phyloP scores from a whole-genome alignment of 441 rosid genomes.

The Melastoma candidum region DNA sequence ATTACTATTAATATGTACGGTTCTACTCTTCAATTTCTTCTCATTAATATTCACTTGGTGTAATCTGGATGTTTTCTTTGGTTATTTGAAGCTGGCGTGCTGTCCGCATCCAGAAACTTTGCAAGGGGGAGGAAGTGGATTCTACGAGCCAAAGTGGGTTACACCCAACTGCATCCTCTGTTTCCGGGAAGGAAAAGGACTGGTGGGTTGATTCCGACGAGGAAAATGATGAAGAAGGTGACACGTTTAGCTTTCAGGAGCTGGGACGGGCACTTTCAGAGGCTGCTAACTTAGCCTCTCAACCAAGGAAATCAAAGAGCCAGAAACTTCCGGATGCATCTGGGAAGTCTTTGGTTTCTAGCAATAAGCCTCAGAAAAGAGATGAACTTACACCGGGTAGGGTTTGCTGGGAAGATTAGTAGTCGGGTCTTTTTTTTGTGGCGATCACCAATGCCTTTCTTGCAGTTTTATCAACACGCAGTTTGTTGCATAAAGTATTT shows the following conservation, averaged over 20 bases:
- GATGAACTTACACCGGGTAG: conserved; percentile 37
- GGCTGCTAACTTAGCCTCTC: conserved; percentile 44
- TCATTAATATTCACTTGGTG: neutral
- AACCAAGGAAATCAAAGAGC: conserved; percentile 27
- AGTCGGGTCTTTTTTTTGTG: no score
- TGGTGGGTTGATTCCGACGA: conserved; percentile 42
- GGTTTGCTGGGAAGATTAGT: neutral
- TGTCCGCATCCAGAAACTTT: conserved; percentile 51
- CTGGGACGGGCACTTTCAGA: conserved; percentile 54
- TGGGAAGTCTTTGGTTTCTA: conserved; percentile 24
- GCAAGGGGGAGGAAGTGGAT: conserved; percentile 17
- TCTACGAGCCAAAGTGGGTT: conserved; percentile 5
- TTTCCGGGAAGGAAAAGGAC: conserved; percentile 30
- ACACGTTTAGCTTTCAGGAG: conserved; percentile 31
- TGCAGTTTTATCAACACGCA: no score
- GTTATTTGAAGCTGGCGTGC: conserved; percentile 64
- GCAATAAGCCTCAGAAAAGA: conserved; percentile 14
- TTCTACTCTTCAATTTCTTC: neutral
- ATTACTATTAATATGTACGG: neutral
- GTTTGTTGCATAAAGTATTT: neutral
- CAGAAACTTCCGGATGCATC: conserved; percentile 18
- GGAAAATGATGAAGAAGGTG: conserved; percentile 48
- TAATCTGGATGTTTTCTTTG: neutral
- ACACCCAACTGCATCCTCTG: conserved; percentile 17
- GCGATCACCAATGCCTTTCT: no score